Conservation (phyloP, 2,329 filamentous ascomycete genomes). For the Epichloe bromicola region DNA sequence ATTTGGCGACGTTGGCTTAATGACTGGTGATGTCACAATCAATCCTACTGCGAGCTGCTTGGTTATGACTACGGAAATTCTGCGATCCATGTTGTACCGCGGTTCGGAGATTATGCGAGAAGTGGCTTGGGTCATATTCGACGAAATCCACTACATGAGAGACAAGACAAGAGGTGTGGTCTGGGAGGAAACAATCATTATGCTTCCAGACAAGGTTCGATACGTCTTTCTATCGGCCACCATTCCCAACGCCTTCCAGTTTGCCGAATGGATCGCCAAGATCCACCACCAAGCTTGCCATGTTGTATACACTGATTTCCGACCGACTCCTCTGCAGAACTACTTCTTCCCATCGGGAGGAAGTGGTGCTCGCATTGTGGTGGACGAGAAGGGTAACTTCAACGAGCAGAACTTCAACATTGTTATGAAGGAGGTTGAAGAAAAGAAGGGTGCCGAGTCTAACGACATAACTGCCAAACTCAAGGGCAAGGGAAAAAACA, state of each 20-base stretch:
- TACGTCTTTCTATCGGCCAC: constrained; percentile 98
- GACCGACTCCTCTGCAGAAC: constrained; percentile 89
- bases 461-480: constrained; percentile 65
- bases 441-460: constrained; percentile 75
- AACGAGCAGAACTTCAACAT: constrained; percentile 95
- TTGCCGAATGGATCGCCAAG: constrained; percentile 98
- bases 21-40: constrained; percentile 99
- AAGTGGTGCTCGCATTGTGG: constrained; percentile 84
- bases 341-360: constrained; percentile 94
- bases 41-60: constrained; percentile 96
- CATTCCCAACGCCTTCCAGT: constrained; percentile 97
- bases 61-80: constrained; percentile 99
- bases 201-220: constrained; percentile 94
- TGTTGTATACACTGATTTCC: constrained; percentile 97
- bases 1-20: constrained; percentile 92
- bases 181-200: constrained; percentile 98
- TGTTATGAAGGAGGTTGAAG: constrained; percentile 81
- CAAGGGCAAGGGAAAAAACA: constrained; percentile 83
- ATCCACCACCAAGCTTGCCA: constrained; percentile 96
- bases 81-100: constrained; percentile 94
- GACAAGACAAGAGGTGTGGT: constrained; percentile 92
- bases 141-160: constrained; percentile 97
- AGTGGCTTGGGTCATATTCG: constrained; percentile 95
- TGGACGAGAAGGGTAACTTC: constrained; percentile 94
- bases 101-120: constrained; percentile 99